A percentile compares a stretch with the other conserved stretches of the same genome.
phyloP scores from a whole-genome alignment of 2,329 filamentous ascomycete genomes.

The Botryosphaeria dothidea region DNA sequence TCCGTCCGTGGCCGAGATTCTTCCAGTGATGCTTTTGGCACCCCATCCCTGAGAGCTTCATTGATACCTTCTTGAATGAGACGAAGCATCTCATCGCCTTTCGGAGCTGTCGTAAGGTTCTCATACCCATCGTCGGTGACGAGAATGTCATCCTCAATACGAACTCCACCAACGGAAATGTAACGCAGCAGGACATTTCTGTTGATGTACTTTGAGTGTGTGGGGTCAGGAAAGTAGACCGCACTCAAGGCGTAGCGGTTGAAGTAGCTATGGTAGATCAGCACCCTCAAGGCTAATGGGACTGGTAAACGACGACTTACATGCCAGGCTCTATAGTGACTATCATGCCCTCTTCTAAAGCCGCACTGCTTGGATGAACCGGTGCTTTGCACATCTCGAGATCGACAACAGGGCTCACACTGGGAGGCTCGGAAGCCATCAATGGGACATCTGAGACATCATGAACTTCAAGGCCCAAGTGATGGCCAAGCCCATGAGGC shows the following conservation, averaged over 20 bases:
- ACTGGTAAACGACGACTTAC: conserved; percentile 23
- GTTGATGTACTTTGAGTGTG: conserved; percentile 77
- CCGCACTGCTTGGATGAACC: conserved; percentile 33
- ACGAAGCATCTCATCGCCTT: conserved; percentile 65
- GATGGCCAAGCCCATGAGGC: conserved; percentile 87
- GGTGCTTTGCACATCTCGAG: conserved; percentile 32
- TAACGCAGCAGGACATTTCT: conserved; percentile 71
- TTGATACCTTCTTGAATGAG: conserved; percentile 43
- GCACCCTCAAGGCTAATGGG: background rate
- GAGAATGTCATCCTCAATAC: conserved; percentile 72
- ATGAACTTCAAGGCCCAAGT: conserved; percentile 90
- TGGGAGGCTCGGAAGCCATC: conserved; percentile 18
- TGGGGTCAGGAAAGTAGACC: conserved; percentile 72
- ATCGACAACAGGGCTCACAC: conserved; percentile 36
- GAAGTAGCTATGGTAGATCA: conserved; percentile 70
- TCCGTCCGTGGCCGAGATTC: background rate
- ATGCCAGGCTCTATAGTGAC: conserved; percentile 58
- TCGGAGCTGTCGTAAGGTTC: conserved; percentile 72
- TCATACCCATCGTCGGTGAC: conserved; percentile 69
- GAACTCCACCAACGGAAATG: conserved; percentile 78
- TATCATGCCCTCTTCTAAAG: conserved; percentile 56
- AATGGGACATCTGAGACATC: conserved; percentile 50
- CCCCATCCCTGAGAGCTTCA: background rate
- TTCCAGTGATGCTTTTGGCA: background rate
- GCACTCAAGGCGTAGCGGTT: conserved; percentile 79